Evolutionary conservation across 2,329 filamentous ascomycete species (phyloP), one percentile per base, ranked within the genome.

Genomic region (Penicillium sp.): DNA sequence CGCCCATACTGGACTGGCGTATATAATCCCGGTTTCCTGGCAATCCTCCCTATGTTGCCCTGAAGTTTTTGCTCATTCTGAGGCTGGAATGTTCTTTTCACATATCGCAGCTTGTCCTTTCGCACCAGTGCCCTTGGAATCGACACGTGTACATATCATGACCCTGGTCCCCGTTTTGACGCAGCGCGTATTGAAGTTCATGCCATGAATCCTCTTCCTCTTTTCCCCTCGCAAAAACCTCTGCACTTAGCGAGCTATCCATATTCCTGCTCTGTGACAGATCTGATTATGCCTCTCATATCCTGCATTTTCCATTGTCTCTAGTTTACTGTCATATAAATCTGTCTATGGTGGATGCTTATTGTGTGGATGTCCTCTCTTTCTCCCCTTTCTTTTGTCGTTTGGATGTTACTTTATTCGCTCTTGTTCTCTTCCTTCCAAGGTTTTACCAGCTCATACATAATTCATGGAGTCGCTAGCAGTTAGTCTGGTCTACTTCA

Each of bases 1-100:
- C 40, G 14, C 14, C 13, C 44, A 50, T 42, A 37, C 48, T 50
- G 37, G 40, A 40, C 22, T 59, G 56, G 56, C 67, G 62, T 72
- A 70, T 67, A 71, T 71, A 70, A 63, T 59, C 32, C 46, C 49
- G 53, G 53, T 54, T 57, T 52, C 53, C 53, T 58, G 56, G 59
- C 63, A 45, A 51, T 38, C 53, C 20, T n/a, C 16, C 35, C 14
- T 43, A 50, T 32, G 22, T 54, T 55, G 39, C 46, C 35, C 31
- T 45, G 47, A 51, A 29, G 26, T 38, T 35, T 51, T 53, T 47
- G 43, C 39, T 48, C 43, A n/a, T 47, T 24, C 31, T 22, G 34
- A 39, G 26, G 16, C n/a, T 24, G 14, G 40, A 29, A 40, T 49
- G 10, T 34, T 31, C 32, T 42, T 46, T 50, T 56, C 50, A 58